phyloP scores from a whole-genome alignment of 306 rosid species.

The Pyrus bretschneideri region DNA sequence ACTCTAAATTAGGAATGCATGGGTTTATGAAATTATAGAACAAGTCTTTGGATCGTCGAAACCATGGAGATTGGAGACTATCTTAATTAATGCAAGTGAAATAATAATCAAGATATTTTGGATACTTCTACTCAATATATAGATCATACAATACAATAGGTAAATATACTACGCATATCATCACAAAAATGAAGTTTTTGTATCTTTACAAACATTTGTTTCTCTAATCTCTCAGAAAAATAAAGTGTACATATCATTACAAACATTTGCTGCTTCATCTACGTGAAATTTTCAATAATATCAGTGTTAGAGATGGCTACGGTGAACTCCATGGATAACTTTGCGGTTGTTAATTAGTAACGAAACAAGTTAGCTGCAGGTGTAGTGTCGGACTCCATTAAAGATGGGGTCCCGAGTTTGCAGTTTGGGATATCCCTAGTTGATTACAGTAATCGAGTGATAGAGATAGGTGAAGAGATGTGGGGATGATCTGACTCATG shows the following conservation, averaged over 20 bases:
- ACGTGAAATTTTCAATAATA: too few relatives aligned
- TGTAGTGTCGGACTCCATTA: background rate
- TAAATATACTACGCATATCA: background rate
- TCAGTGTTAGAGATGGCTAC: background rate
- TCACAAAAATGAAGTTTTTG: background rate
- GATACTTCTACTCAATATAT: background rate
- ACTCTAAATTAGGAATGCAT: background rate
- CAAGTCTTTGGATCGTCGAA: too few relatives aligned
- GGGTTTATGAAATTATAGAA: too few relatives aligned
- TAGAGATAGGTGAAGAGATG: background rate
- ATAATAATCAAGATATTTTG: background rate
- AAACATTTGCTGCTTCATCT: background rate
- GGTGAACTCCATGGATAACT: background rate
- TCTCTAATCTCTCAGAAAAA: background rate
- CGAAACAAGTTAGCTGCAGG: background rate
- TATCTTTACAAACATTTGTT: background rate
- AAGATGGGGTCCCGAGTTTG: background rate
- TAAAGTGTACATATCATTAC: background rate
- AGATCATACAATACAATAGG: too few relatives aligned
- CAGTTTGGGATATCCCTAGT: background rate
- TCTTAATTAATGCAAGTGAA: background rate
- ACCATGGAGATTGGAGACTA: too few relatives aligned
- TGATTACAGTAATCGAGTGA: background rate
- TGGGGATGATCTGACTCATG: conserved; percentile 6
- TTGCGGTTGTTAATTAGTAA: background rate